These are phyloP conservation scores for Exophiala dermatitidis DNA, from an alignment of 2,329 filamentous ascomycete genomes.

Conservation along the genomic window DNA sequence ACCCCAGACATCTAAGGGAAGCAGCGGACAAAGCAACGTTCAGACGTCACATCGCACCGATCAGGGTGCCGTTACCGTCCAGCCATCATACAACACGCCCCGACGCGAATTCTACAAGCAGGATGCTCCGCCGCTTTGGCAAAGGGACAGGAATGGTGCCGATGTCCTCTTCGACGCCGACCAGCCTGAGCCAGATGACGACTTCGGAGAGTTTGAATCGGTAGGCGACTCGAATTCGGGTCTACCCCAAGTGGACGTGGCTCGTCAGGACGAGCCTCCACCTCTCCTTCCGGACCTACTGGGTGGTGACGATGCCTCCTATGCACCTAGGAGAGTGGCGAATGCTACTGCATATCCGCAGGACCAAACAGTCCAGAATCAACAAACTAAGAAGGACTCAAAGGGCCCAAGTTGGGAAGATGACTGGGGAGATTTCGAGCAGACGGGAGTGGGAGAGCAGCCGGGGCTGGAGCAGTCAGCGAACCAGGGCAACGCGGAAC, in stretches of 20 bases:
- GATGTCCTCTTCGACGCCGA: constrained; percentile 62
- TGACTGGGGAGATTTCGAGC: constrained; percentile 43
- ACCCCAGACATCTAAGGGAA: not conserved
- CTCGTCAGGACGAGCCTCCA: not conserved
- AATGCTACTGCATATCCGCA: not conserved
- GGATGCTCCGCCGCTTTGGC: constrained; percentile 15
- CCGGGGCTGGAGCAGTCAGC: not conserved
- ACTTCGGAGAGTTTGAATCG: constrained; percentile 61
- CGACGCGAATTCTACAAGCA: not conserved
- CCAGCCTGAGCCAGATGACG: constrained; percentile 42
- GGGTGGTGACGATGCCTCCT: not conserved
- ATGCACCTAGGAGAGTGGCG: not conserved
- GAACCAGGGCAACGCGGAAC: too few relatives aligned
- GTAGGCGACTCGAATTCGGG: constrained; percentile 31
- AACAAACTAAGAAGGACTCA: not conserved
- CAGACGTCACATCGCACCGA: not conserved
- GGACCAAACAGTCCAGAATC: not conserved
- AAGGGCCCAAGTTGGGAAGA: constrained; percentile 29
- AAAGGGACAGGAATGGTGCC: constrained; percentile 17
- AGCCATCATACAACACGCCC: not conserved
- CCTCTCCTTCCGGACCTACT: constrained; percentile 3
- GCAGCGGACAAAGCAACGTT: not conserved
- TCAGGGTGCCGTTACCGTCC: not conserved
- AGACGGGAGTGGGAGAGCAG: not conserved
- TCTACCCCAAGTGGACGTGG: not conserved